phyloP scores from a whole-genome alignment of 2,329 filamentous ascomycete genomes.

The Paraphoma chrysanthemicola region DNA sequence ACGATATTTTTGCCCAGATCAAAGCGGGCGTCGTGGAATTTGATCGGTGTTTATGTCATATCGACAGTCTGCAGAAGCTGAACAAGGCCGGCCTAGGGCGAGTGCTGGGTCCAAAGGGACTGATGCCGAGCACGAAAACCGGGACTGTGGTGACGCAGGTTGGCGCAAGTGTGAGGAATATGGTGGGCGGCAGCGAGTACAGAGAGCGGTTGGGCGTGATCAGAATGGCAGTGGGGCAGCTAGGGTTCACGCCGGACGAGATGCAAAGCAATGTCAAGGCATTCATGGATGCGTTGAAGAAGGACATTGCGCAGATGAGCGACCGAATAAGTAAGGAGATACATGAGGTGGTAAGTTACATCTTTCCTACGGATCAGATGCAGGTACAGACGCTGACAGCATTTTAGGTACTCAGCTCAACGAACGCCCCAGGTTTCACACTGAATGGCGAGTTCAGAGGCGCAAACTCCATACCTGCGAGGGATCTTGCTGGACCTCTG shows the following conservation, averaged over 20 bases:
- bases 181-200: slow-evolving; percentile 86
- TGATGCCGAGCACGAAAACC: slow-evolving; percentile 91
- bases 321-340: slow-evolving; percentile 75
- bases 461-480: slow-evolving; percentile 46
- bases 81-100: slow-evolving; percentile 81
- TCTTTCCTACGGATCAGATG: not conserved
- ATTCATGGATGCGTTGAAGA: slow-evolving; percentile 78
- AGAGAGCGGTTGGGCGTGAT: slow-evolving; percentile 85
- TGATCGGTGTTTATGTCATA: slow-evolving; percentile 87
- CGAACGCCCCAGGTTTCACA: slow-evolving; percentile 84
- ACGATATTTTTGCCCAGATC: slow-evolving; percentile 82
- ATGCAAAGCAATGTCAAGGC: slow-evolving; percentile 82
- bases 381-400: slow-evolving; percentile 45
- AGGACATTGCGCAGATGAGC: slow-evolving; percentile 72
- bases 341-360: slow-evolving; percentile 66
- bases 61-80: slow-evolving; percentile 76
- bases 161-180: slow-evolving; percentile 74
- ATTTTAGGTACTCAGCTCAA: slow-evolving; percentile 78
- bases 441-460: slow-evolving; percentile 80
- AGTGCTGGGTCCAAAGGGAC: slow-evolving; percentile 82
- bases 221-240: slow-evolving; percentile 86
- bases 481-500: slow-evolving; percentile 46
- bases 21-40: slow-evolving; percentile 81
- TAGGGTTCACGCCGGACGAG: slow-evolving; percentile 87
- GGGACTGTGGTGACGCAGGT: slow-evolving; percentile 89